A percentile compares a stretch with the other conserved stretches of the same genome.
Evolutionary conservation across 768 basidiomycete species (phyloP).

Genomic region (Leucocoprinus leucothites): DNA sequence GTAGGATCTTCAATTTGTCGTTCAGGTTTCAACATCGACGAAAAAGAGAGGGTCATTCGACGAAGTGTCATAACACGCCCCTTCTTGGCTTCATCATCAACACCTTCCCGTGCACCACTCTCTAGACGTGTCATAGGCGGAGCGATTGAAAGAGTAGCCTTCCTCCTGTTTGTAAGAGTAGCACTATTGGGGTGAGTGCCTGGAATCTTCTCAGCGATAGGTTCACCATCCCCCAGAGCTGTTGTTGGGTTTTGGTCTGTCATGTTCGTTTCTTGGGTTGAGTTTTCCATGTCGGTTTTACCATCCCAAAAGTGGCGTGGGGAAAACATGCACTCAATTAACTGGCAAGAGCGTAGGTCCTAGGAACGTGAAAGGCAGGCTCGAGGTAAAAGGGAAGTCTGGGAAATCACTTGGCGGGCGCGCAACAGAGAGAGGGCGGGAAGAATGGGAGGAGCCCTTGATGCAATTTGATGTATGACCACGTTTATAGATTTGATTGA

Average conservation of each 20-base stretch:
- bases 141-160: background rate
- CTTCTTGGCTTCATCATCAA: background rate
- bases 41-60: background rate
- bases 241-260: background rate
- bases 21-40: slow-evolving; percentile 31
- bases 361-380: background rate
- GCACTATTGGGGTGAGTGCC: background rate
- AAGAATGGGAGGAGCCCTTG: too few relatives aligned
- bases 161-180: background rate
- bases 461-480: too few relatives aligned
- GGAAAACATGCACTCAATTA: background rate
- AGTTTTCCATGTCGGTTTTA: background rate
- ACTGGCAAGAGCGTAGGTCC: background rate
- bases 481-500: too few relatives aligned
- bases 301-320: background rate
- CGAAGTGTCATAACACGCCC: background rate
- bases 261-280: background rate
- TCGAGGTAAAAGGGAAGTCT: background rate
- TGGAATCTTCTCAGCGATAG: background rate
- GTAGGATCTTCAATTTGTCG: slow-evolving; percentile 43
- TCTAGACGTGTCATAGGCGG: background rate
- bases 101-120: background rate
- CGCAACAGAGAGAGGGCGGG: background rate
- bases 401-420: background rate
- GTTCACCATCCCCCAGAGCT: background rate